Percentiles rank a stretch among this genome's conserved stretches.
Evolutionary conservation across 2,329 filamentous ascomycete species (phyloP).

Genomic region (Aspergillus ibericus): DNA sequence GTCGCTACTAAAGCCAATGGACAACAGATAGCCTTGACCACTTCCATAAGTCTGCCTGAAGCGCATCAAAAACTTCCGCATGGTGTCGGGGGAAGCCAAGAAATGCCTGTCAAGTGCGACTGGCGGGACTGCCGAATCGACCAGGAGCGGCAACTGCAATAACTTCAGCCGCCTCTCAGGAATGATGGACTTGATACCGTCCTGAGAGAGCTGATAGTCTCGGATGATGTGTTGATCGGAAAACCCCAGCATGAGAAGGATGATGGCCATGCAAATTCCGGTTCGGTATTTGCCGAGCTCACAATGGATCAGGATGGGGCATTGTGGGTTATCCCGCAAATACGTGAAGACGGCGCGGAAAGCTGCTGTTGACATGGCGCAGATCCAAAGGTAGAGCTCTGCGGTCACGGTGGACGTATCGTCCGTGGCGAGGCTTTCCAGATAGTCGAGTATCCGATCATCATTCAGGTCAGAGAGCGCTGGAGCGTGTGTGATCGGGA

Average conservation of each 20-base stretch:
- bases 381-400: not conserved
- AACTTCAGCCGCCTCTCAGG: not conserved
- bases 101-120: not conserved
- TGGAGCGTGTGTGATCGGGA: not conserved
- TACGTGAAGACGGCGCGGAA: not conserved
- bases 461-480: not conserved
- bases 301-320: constrained; percentile 67
- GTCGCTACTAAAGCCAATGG: not conserved
- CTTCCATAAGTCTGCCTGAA: not conserved
- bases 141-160: not conserved
- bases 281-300: constrained; percentile 78
- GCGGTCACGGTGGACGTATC: not conserved
- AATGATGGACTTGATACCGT: not conserved
- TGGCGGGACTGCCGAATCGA: not conserved
- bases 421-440: not conserved
- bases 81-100: not conserved
- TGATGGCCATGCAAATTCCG: constrained; percentile 66
- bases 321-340: constrained; percentile 23
- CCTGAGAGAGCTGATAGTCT: constrained; percentile 55
- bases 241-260: constrained; percentile 65
- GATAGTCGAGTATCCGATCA: not conserved
- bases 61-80: not conserved
- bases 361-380: not conserved
- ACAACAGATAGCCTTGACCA: not conserved
- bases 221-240: constrained; percentile 58